Percentiles rank a stretch among this genome's conserved stretches.
phyloP scores from a whole-genome alignment of 2,329 filamentous ascomycete species.

The Aspergillus japonicus region DNA sequence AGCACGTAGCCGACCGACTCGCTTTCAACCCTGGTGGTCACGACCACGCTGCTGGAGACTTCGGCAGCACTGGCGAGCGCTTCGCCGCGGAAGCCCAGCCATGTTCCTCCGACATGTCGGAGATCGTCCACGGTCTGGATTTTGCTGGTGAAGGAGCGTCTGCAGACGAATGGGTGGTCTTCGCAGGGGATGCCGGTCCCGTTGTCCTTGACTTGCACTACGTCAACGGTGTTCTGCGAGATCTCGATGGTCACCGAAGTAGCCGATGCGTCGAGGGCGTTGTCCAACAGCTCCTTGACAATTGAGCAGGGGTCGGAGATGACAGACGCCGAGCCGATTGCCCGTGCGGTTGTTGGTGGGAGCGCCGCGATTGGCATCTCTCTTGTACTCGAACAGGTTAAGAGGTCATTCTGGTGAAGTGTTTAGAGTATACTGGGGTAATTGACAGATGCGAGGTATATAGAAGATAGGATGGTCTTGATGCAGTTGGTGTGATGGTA shows the following conservation, averaged over 20 bases:
- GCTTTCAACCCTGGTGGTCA: constrained; percentile 58
- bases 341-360: constrained; percentile 44
- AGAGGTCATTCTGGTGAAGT: neutral
- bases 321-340: constrained; percentile 58
- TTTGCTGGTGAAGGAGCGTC: constrained; percentile 63
- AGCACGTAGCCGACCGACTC: constrained; percentile 55
- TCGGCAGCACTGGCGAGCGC: constrained; percentile 63
- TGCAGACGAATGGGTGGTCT: constrained; percentile 57
- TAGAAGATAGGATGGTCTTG: neutral
- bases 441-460: constrained; percentile 4
- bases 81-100: constrained; percentile 64
- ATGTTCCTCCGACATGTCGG: constrained; percentile 53
- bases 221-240: constrained; percentile 57
- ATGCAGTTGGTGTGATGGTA: neutral
- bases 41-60: constrained; percentile 52
- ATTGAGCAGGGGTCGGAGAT: constrained; percentile 57
- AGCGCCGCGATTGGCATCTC: constrained; percentile 50
- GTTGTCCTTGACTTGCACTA: constrained; percentile 65
- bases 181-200: constrained; percentile 59
- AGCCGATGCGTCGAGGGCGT: constrained; percentile 63
- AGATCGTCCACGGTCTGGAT: constrained; percentile 59
- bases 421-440: neutral
- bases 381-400: neutral
- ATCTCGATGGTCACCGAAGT: constrained; percentile 60
- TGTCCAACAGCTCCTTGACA: constrained; percentile 66